Evolutionary conservation across 768 basidiomycete genomes (phyloP), one percentile per base, ranked within the genome.

Genomic region (Auriscalpium orientale): DNA sequence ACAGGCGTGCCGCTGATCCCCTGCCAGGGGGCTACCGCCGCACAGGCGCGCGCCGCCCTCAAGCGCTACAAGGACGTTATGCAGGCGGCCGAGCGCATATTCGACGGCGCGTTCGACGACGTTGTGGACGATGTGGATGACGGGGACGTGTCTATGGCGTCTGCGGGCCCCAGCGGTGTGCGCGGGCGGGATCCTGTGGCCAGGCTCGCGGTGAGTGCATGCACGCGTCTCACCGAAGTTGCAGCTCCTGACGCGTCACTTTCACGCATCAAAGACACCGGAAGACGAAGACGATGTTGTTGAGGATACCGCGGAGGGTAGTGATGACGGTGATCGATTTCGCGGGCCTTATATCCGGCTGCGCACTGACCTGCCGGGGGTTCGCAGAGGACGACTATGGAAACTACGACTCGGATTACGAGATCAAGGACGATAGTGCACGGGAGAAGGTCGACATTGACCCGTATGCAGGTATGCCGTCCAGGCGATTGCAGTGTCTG

Each of bases 41-140:
- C 83, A 12, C 89, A 94, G 72, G 94, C 95, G 43, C 81, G 81
- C 62, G 89, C 87, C 34, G 94, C 94, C 16, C 71, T 97, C 66
- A 80, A 77, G 59, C 83, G 84, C 64, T 80, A 88, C 67, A 89
- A 83, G 59, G 93, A 98, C 76, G 91, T 94, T 37, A 91, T 91
- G 89, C 79, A 89, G 66, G 94, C 94, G 13, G 92, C 93, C 2
- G 92, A 92, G 68, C 78, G 79, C 47, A 83, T 91, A 57, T 89
- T 91, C 58, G 85, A 89, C 59, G 94, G 94, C 65, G 73, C 91
- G n/a, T 70, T 74, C 18, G 81, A 82, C 50, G 83, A 74, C 40
- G 15, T 43, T 18, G 40, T 43, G 15, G 40, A 43, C 15, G 28
- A 28, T 28, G 28, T 28, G 28, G 40, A 43, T 2, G 81, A 84